Base-by-base conservation (phyloP, 177 flowering plant genomes). In the Tripterygium wilfordii region DNA sequence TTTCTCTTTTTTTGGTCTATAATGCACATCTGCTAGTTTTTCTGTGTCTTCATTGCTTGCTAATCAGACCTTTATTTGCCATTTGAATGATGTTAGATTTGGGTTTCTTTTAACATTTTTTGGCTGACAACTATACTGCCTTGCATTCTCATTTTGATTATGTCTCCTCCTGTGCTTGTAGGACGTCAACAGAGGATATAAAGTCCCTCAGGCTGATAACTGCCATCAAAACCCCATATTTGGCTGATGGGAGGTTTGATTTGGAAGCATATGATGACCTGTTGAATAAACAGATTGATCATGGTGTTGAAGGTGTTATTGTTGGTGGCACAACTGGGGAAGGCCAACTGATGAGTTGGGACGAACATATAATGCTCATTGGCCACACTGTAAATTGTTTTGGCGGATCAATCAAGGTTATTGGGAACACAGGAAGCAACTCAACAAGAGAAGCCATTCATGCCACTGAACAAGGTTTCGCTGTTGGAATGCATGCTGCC, bases 291-390 rank as follows among this genome's bases (percentile, higher is more conserved):
- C 97, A 90, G 64, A 82, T 90, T 15, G 56, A 32, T 36, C 64
- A 78, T 46, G 97, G 96, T 28, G 85, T 64, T 35, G 96, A 84
- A 57, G 97, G 78, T 25, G 73, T 90, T 30, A 75, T 89, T 49
- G 92, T 89, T n/a, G 97, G 95, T 40, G 97, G 97, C 31, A 83
- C 95, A 27, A 86, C 97, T 10, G 97, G 97, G 36, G 97, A 89
- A 61, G 97, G 97, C 27, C 97, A 90, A 41, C 60, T 86, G 32
- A 86, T 90, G 97, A 82, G 87, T 61, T 84, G 91, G 97, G 97
- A 87, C 49, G 97, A 87, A 53, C 96, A 84, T 58, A 84, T 90
- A 43, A 90, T 84, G 94, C 94, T 90, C 20, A 87, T 90, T 47
- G 97, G 88, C 35, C 96, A 82, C 65, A 87, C 96, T 2, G 87